A percentile compares a stretch with the other conserved stretches of the same genome.
Conservation (phyloP, 208 protist genomes). For the Crithidia brevicula region DNA sequence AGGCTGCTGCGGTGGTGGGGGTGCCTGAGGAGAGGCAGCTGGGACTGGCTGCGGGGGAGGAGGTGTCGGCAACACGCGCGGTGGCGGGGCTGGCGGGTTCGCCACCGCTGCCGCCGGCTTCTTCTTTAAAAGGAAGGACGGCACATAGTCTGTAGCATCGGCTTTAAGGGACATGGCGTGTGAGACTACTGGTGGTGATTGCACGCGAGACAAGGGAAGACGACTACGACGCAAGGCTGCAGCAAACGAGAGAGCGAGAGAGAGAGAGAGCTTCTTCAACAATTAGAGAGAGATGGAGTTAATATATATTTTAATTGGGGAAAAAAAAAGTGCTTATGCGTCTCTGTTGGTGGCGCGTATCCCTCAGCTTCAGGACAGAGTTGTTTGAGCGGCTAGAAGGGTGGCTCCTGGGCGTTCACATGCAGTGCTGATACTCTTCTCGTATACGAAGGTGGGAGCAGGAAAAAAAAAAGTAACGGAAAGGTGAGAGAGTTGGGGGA, state of each 20-base stretch:
- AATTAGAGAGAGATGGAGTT: no score
- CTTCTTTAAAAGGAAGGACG: constrained; percentile 16
- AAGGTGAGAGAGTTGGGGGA: not conserved
- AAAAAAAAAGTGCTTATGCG: no score
- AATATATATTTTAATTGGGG: no score
- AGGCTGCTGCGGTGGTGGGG: constrained; percentile 5
- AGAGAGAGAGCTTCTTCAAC: not conserved
- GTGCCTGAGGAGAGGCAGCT: constrained; percentile 11
- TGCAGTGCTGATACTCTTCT: not conserved
- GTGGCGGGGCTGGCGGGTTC: not conserved
- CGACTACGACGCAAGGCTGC: no score
- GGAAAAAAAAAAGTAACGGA: constrained; percentile 7
- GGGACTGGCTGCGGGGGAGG: not conserved
- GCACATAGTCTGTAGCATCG: constrained; percentile 19
- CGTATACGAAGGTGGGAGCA: not conserved
- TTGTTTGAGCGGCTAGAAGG: not conserved
- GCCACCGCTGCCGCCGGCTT: constrained; percentile 1
- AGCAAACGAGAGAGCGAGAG: constrained; percentile 20
- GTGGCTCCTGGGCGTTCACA: not conserved
- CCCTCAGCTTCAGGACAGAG: no score
- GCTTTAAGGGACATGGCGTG: constrained; percentile 15
- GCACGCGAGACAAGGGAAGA: no score
- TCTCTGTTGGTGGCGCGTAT: no score
- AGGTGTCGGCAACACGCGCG: not conserved
- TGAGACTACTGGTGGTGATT: no score